Percentiles rank a stretch among this genome's conserved stretches.
Evolutionary conservation across 106 monocot species (phyloP).

Genomic region (Dendrobium catenatum): DNA sequence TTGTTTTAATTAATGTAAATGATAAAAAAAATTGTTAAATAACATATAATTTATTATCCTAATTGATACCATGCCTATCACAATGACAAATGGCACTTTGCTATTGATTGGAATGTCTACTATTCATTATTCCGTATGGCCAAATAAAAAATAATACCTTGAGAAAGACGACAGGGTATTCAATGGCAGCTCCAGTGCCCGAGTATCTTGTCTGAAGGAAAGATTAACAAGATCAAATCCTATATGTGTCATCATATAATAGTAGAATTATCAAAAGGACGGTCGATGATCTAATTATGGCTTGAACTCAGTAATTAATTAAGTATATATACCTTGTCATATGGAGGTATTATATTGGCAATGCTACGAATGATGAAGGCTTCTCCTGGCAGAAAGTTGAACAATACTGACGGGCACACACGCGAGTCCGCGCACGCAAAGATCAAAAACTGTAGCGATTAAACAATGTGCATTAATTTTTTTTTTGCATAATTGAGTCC

Average conservation of each 20-base stretch:
- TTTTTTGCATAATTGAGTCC: too few relatives aligned
- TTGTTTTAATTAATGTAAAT: too few relatives aligned
- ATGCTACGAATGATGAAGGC: slow-evolving; percentile 82
- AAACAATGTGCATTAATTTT: too few relatives aligned
- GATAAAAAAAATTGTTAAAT: too few relatives aligned
- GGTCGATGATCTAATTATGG: too few relatives aligned
- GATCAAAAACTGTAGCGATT: slow-evolving; percentile 63
- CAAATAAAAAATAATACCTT: slow-evolving; percentile 30
- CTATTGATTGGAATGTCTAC: background rate
- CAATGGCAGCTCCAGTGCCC: slow-evolving; percentile 66
- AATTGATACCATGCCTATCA: too few relatives aligned
- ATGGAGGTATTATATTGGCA: slow-evolving; percentile 79
- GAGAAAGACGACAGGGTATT: slow-evolving; percentile 73
- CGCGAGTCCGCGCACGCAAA: slow-evolving; percentile 87
- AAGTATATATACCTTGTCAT: slow-evolving; percentile 29
- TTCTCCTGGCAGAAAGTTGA: slow-evolving; percentile 72
- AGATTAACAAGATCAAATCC: background rate
- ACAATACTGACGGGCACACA: slow-evolving; percentile 72
- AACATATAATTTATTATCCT: too few relatives aligned
- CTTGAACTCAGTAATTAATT: too few relatives aligned
- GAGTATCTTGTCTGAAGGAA: slow-evolving; percentile 44
- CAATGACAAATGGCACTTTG: background rate
- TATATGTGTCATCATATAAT: too few relatives aligned
- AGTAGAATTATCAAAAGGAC: too few relatives aligned
- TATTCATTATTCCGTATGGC: too few relatives aligned